Evolutionary conservation across 108 stramenopile genomes (phyloP).

Genomic region (Fragilariopsis cylindrus): DNA sequence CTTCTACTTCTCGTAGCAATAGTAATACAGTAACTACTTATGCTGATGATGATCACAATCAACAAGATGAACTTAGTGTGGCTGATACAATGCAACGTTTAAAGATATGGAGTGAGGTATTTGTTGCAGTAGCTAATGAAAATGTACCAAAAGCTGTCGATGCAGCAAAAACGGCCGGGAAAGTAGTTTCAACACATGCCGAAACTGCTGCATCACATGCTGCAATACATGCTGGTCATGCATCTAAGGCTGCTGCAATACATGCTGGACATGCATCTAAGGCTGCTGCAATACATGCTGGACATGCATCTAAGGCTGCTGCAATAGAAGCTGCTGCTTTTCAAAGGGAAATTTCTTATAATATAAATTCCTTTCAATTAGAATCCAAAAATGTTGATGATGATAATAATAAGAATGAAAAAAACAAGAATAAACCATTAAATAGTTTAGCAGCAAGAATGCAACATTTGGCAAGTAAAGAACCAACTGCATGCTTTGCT

Average conservation of each 20-base stretch:
- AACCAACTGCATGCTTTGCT: neutral
- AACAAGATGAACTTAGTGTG: no score
- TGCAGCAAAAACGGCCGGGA: neutral
- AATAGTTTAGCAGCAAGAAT: slow-evolving; percentile 1
- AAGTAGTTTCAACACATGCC: neutral
- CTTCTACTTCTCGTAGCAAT: no score
- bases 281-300: neutral
- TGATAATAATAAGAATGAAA: neutral
- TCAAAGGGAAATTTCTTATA: neutral
- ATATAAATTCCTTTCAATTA: neutral
- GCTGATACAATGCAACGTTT: slow-evolving; percentile 5
- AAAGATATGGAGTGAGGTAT: neutral
- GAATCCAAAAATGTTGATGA: neutral
- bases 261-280: neutral
- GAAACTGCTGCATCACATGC: neutral
- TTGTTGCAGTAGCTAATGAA: neutral
- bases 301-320: neutral
- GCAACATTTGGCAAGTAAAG: slow-evolving; percentile 8
- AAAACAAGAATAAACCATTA: neutral
- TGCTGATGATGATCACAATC: no score
- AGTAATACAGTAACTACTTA: no score
- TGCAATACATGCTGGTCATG: neutral
- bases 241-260: neutral
- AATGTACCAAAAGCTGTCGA: slow-evolving; percentile 8
- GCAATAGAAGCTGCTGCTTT: neutral